Conservation (phyloP, 2,329 filamentous ascomycete genomes). For the Aspergillus sp. region DNA sequence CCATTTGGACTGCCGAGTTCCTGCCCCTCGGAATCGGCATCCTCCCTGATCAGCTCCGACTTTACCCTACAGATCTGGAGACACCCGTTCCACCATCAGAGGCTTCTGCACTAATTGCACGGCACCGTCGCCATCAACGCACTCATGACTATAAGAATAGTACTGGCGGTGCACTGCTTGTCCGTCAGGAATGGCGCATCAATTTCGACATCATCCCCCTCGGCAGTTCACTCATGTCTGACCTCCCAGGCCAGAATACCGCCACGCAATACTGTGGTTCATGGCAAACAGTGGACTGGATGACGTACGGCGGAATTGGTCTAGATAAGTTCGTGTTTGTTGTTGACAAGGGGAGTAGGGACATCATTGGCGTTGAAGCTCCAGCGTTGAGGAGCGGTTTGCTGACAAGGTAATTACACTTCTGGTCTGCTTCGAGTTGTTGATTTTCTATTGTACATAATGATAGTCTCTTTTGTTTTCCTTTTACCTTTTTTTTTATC, state of each 20-base stretch:
- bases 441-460: no score
- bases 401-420: not conserved
- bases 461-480: not conserved
- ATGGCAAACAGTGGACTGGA: conserved; percentile 38
- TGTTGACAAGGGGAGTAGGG: conserved; percentile 19
- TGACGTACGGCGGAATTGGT: conserved; percentile 37
- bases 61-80: conserved; percentile 20
- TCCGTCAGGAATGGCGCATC: conserved; percentile 23
- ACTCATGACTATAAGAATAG: not conserved
- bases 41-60: conserved; percentile 15
- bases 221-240: conserved; percentile 21
- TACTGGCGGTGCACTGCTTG: not conserved
- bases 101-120: not conserved
- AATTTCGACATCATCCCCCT: conserved; percentile 21
- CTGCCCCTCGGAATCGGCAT: conserved; percentile 16
- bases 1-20: conserved; percentile 11
- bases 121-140: not conserved
- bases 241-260: conserved; percentile 26
- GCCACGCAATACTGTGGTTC: conserved; percentile 27
- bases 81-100: not conserved
- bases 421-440: no score
- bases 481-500: not conserved
- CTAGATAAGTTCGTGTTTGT: conserved; percentile 36
- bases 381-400: conserved; percentile 33
- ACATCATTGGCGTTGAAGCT: conserved; percentile 33